Base-by-base conservation (phyloP, 164 flowering plant genomes). In the Dillenia turbinata region DNA sequence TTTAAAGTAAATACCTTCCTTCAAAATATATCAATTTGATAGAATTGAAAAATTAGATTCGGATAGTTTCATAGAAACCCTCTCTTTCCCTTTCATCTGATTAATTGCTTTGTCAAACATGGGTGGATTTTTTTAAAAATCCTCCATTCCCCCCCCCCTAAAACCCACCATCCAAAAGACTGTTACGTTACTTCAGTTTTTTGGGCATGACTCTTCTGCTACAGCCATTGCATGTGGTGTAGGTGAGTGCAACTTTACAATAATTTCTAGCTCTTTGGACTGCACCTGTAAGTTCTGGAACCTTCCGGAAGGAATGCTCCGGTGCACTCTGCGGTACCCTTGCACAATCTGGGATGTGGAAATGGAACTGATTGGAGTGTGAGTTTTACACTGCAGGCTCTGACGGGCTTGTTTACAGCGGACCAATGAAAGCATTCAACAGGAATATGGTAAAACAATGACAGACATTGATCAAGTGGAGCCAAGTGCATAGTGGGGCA, bases 201-300 rank as follows among this genome's bases (percentile, higher is more conserved):
- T 12, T 0, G 81, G 74, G 0, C 84, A 82, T 50, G 17, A 47
- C 5, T 63, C 63, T 2, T 61, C 83, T 3, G 78, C 82, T 5
- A 77, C 86, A 1, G 62, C 79, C 57, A 56, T 82, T n/a, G 19
- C 57, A 3, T 53, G 47, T 2, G 70, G 74, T 10, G 44, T 52
- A 12, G 73, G 71, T 0, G 54, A 66, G 9, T 64, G 68, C 66
- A 61, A 55, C 15, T 61, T 77, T 0, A 69, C 66, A 2, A 52
- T 72, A 9, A 48, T 78, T 9, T 76, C 89, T 0, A 71, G 69
- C 71, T 82, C 86, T 0, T 43, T 68, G 66, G 89, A 82, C 58
- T 64, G 73, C 63, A 80, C 82, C 1, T 73, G 76, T 58, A 78
- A 77, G 66, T 57, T 78, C n/a, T 84, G 83, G 86, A 70, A 73